Percentiles rank a stretch among this genome's conserved stretches.
phyloP scores from a whole-genome alignment of 2,329 filamentous ascomycete species.

The Arthrobotrys conoides region DNA sequence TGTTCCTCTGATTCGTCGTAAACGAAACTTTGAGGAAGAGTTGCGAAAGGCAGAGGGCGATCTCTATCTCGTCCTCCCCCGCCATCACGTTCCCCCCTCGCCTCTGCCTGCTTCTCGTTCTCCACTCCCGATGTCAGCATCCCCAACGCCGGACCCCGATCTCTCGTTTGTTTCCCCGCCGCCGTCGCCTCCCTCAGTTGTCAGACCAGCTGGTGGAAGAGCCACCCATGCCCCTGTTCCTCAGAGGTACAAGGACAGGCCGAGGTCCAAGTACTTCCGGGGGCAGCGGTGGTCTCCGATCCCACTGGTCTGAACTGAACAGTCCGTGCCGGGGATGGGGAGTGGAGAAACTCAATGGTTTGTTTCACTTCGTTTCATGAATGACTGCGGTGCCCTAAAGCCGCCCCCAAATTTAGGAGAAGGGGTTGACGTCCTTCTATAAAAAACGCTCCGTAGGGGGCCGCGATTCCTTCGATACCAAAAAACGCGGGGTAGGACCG shows the following conservation, averaged over 20 bases:
- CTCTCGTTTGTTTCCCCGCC: background rate
- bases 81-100: background rate
- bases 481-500: conserved; percentile 38
- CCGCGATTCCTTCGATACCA: conserved; percentile 2
- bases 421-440: conserved; percentile 20
- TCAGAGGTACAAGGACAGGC: conserved; percentile 43
- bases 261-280: conserved; percentile 36
- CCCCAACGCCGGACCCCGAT: conserved; percentile 1
- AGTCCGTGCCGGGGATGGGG: conserved; percentile 11
- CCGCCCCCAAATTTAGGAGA: conserved; percentile 16
- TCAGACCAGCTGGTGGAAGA: background rate
- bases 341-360: conserved; percentile 14
- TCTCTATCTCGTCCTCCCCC: background rate
- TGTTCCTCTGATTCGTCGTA: conserved; percentile 37
- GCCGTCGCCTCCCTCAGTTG: background rate
- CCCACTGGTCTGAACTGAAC: conserved; percentile 28
- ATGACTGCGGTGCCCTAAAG: conserved; percentile 6
- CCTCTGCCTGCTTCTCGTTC: conserved; percentile 11
- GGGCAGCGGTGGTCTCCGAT: conserved; percentile 16
- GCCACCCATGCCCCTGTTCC: background rate
- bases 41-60: conserved; percentile 3
- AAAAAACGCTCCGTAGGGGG: conserved; percentile 23
- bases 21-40: conserved; percentile 20
- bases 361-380: conserved; percentile 15
- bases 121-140: background rate